phyloP scores from a whole-genome alignment of 1,139 yeast genomes.

The Zygoascus sp. region DNA sequence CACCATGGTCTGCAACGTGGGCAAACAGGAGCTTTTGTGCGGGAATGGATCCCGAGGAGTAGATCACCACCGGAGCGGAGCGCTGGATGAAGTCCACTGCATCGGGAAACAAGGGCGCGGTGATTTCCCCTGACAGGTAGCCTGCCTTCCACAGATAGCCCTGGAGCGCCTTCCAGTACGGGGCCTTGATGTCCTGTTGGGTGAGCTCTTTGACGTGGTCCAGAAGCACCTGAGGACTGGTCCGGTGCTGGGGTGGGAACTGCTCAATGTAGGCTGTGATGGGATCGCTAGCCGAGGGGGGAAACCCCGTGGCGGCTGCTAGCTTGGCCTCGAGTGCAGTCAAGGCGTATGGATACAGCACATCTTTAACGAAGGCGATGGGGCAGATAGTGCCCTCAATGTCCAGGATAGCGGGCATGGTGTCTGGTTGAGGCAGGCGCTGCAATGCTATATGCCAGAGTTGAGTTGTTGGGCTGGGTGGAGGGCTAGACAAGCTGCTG shows the following conservation, averaged over 20 bases:
- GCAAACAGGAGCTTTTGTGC: conserved; percentile 78
- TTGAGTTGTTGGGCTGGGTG: not conserved
- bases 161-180: conserved; percentile 71
- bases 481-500: too few species aligned
- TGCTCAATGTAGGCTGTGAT: conserved; percentile 35
- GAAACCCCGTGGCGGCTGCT: conserved; percentile 10
- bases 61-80: conserved; percentile 51
- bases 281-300: conserved; percentile 10
- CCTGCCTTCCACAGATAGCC: conserved; percentile 83
- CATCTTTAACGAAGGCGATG: conserved; percentile 77
- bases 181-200: conserved; percentile 66
- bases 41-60: conserved; percentile 86
- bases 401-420: conserved; percentile 47
- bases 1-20: conserved; percentile 39
- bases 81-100: conserved; percentile 55
- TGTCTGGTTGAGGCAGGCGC: too few species aligned
- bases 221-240: conserved; percentile 33
- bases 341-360: conserved; percentile 45
- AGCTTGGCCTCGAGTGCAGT: conserved; percentile 19
- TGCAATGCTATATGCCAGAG: too few species aligned
- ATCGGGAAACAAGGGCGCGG: conserved; percentile 74
- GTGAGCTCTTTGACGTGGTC: conserved; percentile 56
- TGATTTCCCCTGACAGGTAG: conserved; percentile 65
- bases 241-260: conserved; percentile 42
- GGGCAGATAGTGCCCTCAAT: conserved; percentile 94